These are phyloP conservation scores for Aurifilum marmelostoma DNA, from an alignment of 2,329 filamentous ascomycete species.

Conservation along the genomic window DNA sequence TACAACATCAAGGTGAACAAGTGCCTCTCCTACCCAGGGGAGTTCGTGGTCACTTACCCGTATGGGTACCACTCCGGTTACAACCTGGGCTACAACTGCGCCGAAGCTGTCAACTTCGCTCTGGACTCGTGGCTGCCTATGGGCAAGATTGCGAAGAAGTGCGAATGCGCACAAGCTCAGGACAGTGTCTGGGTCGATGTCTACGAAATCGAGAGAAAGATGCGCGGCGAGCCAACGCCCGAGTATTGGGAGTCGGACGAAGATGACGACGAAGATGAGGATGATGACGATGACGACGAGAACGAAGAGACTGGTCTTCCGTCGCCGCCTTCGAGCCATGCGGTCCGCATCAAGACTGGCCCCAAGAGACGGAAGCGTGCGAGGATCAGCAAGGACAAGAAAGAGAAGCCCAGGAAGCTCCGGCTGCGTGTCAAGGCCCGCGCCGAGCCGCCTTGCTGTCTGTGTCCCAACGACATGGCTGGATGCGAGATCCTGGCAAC, in stretches of 20 bases:
- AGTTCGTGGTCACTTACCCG: slow-evolving; percentile 97
- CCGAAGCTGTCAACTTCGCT: slow-evolving; percentile 97
- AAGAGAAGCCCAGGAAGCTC: slow-evolving; percentile 73
- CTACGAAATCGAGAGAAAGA: slow-evolving; percentile 90
- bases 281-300: slow-evolving; percentile 65
- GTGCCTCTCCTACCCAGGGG: slow-evolving; percentile 91
- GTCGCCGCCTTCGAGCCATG: slow-evolving; percentile 76
- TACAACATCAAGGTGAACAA: slow-evolving; percentile 97
- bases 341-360: slow-evolving; percentile 64
- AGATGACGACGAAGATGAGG: slow-evolving; percentile 69
- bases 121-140: slow-evolving; percentile 94
- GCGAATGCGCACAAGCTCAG: slow-evolving; percentile 89
- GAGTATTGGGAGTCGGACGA: slow-evolving; percentile 80
- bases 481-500: slow-evolving; percentile 83
- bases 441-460: slow-evolving; percentile 78
- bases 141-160: slow-evolving; percentile 94
- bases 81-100: slow-evolving; percentile 97
- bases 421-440: slow-evolving; percentile 73
- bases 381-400: slow-evolving; percentile 46
- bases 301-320: slow-evolving; percentile 67
- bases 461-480: slow-evolving; percentile 89
- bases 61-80: slow-evolving; percentile 99
- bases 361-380: slow-evolving; percentile 71
- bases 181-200: slow-evolving; percentile 99
- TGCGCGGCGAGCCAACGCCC: slow-evolving; percentile 79